Evolutionary conservation across 371 early-diverging fungal species (phyloP), one percentile per base, ranked within the genome.

Genomic region (Caulochytrium protostelioides): DNA sequence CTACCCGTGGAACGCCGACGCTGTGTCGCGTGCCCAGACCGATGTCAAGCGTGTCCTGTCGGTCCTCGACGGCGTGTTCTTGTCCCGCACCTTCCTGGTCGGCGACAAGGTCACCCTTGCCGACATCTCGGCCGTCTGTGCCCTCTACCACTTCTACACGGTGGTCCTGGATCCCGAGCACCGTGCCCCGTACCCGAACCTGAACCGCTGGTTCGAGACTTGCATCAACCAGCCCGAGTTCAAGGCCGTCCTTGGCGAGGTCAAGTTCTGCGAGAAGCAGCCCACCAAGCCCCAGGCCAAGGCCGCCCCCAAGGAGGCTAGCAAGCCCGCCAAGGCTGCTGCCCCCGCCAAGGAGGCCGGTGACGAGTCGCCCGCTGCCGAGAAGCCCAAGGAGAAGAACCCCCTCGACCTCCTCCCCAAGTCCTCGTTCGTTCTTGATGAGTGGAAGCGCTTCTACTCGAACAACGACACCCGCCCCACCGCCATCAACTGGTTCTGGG

Each of bases 371-470:
- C 62, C 49, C 42, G 35, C 49, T 22, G 69, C 70, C 44, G 75
- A 76, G 40, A 72, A 67, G 46, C 80, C 83, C 51, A 83, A 84
- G 72, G 75, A 70, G 50, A 85, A 85, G 82, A 80, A 76, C 70
- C 72, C 74, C 55, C 60, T 86, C 46, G 89, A 90, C 49, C 57
- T 73, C 43, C 67, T 87, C 52, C 86, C 87, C 42, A 70, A 75
- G 37, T 74, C 83, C 51, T 47, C 58, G 46, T 74, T 89, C 59
- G 52, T 61, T 49, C 47, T 87, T 39, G 87, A 90, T 41, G 77
- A 75, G 46, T 90, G 89, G 91, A 87, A 90, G 74, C 76, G 89
- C 40, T 71, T 77, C 61, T 90, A 90, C 76, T 83, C 83, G 36
- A 90, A 90, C 80, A 84, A 85, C 59, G 79, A 85, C 40, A 59